phyloP scores from a whole-genome alignment of 148 eudicot species.

The Talinum fruticosum region DNA sequence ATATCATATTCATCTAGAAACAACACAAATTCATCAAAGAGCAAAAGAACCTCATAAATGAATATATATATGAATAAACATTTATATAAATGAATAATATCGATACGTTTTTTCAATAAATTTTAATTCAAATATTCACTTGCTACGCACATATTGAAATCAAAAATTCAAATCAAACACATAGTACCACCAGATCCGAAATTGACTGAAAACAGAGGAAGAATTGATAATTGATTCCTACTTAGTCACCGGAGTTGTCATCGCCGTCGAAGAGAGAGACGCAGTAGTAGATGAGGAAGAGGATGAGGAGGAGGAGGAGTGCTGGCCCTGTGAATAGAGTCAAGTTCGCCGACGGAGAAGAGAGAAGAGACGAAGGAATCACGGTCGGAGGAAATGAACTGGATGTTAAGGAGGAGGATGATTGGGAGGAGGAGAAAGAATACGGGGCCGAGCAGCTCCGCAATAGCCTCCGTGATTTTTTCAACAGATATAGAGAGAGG shows the following conservation, averaged over 20 bases:
- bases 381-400: constrained; percentile 62
- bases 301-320: constrained; percentile 43
- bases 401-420: constrained; percentile 63
- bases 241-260: constrained; percentile 59
- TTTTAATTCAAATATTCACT: too few species aligned
- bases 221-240: too few species aligned
- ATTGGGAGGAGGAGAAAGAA: constrained; percentile 73
- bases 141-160: not conserved
- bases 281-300: constrained; percentile 59
- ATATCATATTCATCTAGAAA: too few species aligned
- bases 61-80: too few species aligned
- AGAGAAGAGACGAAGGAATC: constrained; percentile 44
- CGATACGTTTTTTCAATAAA: too few species aligned
- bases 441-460: constrained; percentile 63
- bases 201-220: too few species aligned
- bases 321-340: constrained; percentile 73
- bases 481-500: too few species aligned
- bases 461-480: constrained; percentile 50
- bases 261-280: constrained; percentile 80
- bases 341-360: constrained; percentile 64
- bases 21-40: too few species aligned
- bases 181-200: not conserved
- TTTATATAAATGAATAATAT: too few species aligned
- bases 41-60: too few species aligned
- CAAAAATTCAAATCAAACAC: not conserved